Conservation (phyloP, 2,329 filamentous ascomycete species). For the Talaromyces sp. region DNA sequence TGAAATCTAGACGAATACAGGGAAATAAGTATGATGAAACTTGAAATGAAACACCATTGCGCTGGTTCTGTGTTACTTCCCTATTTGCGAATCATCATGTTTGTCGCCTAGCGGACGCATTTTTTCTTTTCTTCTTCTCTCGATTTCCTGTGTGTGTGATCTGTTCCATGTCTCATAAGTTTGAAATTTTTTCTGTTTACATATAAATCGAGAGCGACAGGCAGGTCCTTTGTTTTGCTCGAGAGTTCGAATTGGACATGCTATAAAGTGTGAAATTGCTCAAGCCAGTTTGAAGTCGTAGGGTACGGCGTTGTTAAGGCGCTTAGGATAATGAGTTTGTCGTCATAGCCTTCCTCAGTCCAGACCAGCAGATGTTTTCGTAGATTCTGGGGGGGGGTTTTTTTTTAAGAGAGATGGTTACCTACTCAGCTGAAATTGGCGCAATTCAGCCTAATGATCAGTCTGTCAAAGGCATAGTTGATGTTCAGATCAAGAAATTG, state of each 20-base stretch:
- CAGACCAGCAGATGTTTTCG: background rate
- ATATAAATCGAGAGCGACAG: conserved; percentile 8
- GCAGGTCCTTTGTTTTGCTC: background rate
- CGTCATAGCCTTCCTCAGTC: background rate
- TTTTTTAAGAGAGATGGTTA: background rate
- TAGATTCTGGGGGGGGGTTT: background rate
- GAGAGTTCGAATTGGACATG: background rate
- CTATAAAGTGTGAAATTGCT: background rate
- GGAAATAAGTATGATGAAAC: background rate
- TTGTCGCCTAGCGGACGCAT: conserved; percentile 8
- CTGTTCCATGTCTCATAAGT: conserved; percentile 1
- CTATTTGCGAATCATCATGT: background rate
- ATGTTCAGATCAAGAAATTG: background rate
- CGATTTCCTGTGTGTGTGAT: background rate
- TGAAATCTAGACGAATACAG: background rate
- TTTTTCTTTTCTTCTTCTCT: background rate
- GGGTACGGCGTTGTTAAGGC: background rate
- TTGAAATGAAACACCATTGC: background rate
- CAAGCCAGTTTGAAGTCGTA: background rate
- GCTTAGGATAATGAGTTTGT: background rate
- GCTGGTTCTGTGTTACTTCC: background rate
- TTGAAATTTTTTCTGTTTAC: background rate
- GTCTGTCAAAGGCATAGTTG: background rate
- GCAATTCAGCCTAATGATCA: background rate
- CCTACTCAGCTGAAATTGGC: background rate